A percentile compares a stretch with the other conserved stretches of the same genome.
These are phyloP conservation scores for Fusarium tanahbumbuense DNA, from an alignment of 2,329 filamentous ascomycete species.

Conservation along the genomic window DNA sequence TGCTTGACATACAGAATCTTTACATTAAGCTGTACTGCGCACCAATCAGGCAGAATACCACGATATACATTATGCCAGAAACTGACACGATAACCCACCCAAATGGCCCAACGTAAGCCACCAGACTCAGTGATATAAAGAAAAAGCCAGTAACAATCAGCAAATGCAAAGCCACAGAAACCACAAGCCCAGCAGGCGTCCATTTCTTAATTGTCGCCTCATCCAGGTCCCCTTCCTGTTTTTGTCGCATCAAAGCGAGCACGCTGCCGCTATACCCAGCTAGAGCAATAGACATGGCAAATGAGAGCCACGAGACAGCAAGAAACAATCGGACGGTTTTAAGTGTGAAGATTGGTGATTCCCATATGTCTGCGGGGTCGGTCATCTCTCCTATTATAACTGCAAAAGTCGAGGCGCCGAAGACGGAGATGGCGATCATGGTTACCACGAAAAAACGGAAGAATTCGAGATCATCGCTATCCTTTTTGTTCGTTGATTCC, in stretches of 20 bases:
- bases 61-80: not conserved
- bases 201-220: not conserved
- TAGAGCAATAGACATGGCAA: constrained; percentile 3
- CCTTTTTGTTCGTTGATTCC: not conserved
- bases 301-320: not conserved
- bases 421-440: constrained; percentile 7
- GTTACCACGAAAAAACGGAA: constrained; percentile 2
- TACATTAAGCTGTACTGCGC: not conserved
- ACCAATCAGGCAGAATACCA: not conserved
- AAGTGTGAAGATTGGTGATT: not conserved
- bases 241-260: not conserved
- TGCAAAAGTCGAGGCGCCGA: not conserved
- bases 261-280: not conserved
- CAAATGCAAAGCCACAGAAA: not conserved
- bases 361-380: constrained; percentile 2
- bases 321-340: constrained; percentile 4
- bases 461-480: not conserved
- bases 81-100: constrained; percentile 1
- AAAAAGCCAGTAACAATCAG: not conserved
- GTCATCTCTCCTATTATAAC: constrained; percentile 4
- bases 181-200: constrained; percentile 6
- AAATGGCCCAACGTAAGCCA: not conserved
- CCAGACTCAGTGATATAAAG: not conserved
- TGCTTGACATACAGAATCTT: too few relatives aligned
- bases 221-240: not conserved